Conservation (phyloP, 2,329 filamentous ascomycete genomes). For the Trichoderma oligosporum region DNA sequence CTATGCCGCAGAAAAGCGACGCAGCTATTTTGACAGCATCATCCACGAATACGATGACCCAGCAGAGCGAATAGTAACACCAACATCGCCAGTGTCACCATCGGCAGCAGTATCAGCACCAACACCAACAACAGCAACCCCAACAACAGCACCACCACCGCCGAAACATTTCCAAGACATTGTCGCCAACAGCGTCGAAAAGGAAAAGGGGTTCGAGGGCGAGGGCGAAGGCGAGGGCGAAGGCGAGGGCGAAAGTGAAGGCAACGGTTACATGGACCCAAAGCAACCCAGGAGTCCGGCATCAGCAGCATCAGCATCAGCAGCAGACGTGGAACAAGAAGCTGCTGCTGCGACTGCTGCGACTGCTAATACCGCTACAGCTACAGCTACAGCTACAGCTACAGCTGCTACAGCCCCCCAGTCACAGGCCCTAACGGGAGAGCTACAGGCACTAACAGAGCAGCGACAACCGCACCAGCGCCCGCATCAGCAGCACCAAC, state of each 20-base stretch:
- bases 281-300: neutral
- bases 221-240: neutral
- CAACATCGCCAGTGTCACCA: constrained; percentile 1
- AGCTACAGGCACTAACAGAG: constrained; percentile 2
- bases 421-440: neutral
- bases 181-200: neutral
- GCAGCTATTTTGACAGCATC: neutral
- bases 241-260: neutral
- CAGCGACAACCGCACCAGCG: constrained; percentile 10
- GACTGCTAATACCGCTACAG: neutral
- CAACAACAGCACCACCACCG: neutral
- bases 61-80: neutral
- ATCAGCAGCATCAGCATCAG: neutral
- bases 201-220: neutral
- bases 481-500: constrained; percentile 21
- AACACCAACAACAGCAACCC: neutral
- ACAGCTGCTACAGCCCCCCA: neutral
- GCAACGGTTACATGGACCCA: neutral
- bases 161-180: neutral
- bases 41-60: neutral
- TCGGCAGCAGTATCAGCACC: neutral
- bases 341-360: neutral
- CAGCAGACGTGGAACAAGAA: neutral
- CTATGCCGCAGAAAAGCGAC: neutral
- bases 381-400: neutral